Percentiles rank a stretch among this genome's conserved stretches.
These are phyloP conservation scores for Mucor plumbeus DNA, from an alignment of 371 early-diverging fungal species.

Conservation along the genomic window DNA sequence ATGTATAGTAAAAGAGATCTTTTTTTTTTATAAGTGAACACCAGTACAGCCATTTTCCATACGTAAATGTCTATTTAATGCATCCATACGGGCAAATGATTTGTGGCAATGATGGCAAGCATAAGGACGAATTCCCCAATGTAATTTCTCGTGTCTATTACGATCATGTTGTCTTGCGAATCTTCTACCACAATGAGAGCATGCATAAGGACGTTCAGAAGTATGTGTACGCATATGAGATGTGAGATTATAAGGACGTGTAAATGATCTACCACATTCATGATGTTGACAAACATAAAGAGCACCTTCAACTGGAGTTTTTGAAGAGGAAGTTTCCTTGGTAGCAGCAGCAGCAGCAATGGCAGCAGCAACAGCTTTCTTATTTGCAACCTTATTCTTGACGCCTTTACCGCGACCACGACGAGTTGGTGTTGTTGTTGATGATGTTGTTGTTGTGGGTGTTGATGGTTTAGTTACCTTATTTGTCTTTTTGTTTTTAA, in stretches of 20 bases:
- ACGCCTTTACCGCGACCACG: constrained; percentile 35
- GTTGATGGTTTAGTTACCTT: constrained; percentile 20
- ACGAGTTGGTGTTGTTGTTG: constrained; percentile 16
- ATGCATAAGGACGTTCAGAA: constrained; percentile 46
- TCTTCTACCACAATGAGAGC: constrained; percentile 45
- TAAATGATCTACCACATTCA: constrained; percentile 70
- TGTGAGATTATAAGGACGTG: constrained; percentile 74
- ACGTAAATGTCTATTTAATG: constrained; percentile 69
- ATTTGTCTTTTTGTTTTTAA: constrained; percentile 20
- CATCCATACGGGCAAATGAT: constrained; percentile 63
- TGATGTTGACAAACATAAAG: constrained; percentile 39
- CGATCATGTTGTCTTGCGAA: constrained; percentile 61
- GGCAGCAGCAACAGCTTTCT: constrained; percentile 18
- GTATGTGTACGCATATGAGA: constrained; percentile 77
- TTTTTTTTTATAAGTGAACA: constrained; percentile 14
- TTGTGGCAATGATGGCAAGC: constrained; percentile 51
- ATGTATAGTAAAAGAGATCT: background rate
- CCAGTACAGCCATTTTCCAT: constrained; percentile 60
- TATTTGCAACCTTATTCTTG: constrained; percentile 23
- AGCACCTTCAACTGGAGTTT: constrained; percentile 27
- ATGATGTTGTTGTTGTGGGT: constrained; percentile 1
- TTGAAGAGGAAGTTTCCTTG: background rate
- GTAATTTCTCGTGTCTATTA: constrained; percentile 57
- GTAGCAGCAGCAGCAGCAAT: constrained; percentile 6
- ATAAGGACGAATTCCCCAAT: constrained; percentile 57